These are phyloP conservation scores for Saxophila tyrrhenica DNA, from an alignment of 495 filamentous ascomycete species.

Conservation along the genomic window DNA sequence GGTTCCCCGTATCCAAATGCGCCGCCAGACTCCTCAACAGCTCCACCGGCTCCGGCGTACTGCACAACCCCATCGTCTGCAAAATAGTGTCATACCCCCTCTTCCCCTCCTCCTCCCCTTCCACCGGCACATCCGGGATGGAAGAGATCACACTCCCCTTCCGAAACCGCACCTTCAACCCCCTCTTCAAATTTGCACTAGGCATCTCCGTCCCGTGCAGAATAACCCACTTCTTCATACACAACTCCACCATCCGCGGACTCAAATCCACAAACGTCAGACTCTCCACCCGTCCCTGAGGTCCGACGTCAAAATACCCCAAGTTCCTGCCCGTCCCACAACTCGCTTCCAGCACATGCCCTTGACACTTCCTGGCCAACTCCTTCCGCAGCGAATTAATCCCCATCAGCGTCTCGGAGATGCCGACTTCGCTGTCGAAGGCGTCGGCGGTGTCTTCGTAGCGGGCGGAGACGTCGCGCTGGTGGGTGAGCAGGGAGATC, in stretches of 20 bases:
- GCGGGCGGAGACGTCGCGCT: constrained; percentile 24
- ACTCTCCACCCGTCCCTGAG: constrained; percentile 24
- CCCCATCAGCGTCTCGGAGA: constrained; percentile 23
- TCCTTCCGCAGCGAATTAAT: constrained; percentile 41
- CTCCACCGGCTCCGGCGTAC: constrained; percentile 58
- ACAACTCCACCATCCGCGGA: constrained; percentile 50
- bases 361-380: constrained; percentile 49
- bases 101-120: background rate
- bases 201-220: constrained; percentile 25
- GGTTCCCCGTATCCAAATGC: constrained; percentile 12
- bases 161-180: constrained; percentile 26
- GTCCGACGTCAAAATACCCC: constrained; percentile 51
- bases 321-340: constrained; percentile 87
- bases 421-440: constrained; percentile 28
- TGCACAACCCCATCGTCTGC: constrained; percentile 90
- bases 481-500: constrained; percentile 14
- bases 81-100: constrained; percentile 71
- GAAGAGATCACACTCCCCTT: constrained; percentile 29
- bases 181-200: background rate
- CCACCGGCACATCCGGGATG: constrained; percentile 13
- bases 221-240: constrained; percentile 45
- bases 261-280: constrained; percentile 57
- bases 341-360: constrained; percentile 80
- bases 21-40: constrained; percentile 37
- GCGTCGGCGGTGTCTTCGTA: constrained; percentile 26